Evolutionary conservation across 352 stramenopile genomes (phyloP), one percentile per base, ranked within the genome.

Genomic region (Phytophthora fragariaefolia): DNA sequence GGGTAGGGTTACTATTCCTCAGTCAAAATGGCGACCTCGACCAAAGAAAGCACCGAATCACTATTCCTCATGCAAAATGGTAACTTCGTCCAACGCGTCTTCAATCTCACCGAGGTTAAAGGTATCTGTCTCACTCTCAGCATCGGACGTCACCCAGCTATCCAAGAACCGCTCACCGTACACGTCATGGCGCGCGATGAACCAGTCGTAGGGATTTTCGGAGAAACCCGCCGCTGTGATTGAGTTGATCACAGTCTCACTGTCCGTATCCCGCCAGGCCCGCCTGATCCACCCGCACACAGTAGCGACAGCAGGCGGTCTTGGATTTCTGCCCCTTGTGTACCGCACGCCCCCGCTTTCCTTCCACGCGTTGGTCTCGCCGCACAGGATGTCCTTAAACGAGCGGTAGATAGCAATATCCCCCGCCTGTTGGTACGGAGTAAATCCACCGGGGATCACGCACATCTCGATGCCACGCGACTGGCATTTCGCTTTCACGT

Each of bases 321-420:
- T 8, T 42, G 59, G 59, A 50, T 67, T 67, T 5, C 50, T 50
- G 1, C n/a, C 18, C 40, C 43, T 56, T 9, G 49, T 67, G 49
- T 60, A 60, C 28, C 27, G 23, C 17, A 67, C 50, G 18, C 56
- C 38, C 6, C 17, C 49, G 28, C 49, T 67, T 43, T 67, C 50
- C 51, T 67, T 60, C 59, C 36, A 56, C 42, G 40, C 59, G 28
- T 67, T 60, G 43, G 51, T 67, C 10, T 60, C 49, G n/a, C 18
- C 50, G 27, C 40, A 56, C 38, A 60, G 40, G 6, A 43, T 67
- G 50, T 60, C 50, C 59, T 60, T 67, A 28, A 60, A 67, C 22
- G 50, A n/a, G 8, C 50, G 26, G 30, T 60, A 67, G 20, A 67
- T 67, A 30, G 40, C 42, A 23, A 67, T 59, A 27, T 34, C n/a